phyloP scores from a whole-genome alignment of 805 yeast species.

The Vanderwaltozyma polyspora region DNA sequence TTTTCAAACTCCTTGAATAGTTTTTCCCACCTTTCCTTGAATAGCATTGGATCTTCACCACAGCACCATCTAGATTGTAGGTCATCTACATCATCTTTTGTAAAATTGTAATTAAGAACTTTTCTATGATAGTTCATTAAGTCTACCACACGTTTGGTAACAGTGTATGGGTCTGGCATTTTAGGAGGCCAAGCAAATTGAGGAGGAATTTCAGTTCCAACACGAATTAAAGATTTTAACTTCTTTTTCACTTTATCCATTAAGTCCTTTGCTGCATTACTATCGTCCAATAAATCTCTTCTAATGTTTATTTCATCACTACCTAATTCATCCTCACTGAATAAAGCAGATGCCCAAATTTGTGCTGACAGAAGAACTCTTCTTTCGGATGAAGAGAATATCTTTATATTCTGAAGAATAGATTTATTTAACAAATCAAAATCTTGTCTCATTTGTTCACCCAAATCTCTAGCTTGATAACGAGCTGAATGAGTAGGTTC shows the following conservation, averaged over 20 bases:
- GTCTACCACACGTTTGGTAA: conserved; percentile 87
- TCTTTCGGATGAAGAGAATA: conserved; percentile 87
- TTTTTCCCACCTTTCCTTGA: conserved; percentile 96
- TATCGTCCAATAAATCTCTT: conserved; percentile 87
- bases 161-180: conserved; percentile 95
- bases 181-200: conserved; percentile 98
- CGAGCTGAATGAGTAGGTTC: conserved; percentile 97
- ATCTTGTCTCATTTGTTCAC: conserved; percentile 92
- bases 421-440: conserved; percentile 74
- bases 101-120: conserved; percentile 74
- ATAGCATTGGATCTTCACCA: conserved; percentile 82
- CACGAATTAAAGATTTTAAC: conserved; percentile 83
- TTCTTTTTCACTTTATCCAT: conserved; percentile 98
- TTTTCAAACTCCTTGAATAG: conserved; percentile 81
- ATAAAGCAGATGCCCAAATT: conserved; percentile 66
- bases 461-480: conserved; percentile 88
- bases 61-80: conserved; percentile 91
- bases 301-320: conserved; percentile 72
- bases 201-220: conserved; percentile 93
- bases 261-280: conserved; percentile 93
- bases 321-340: conserved; percentile 61
- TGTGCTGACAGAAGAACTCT: conserved; percentile 91
- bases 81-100: conserved; percentile 47
- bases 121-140: conserved; percentile 84
- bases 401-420: conserved; percentile 73